A percentile compares a stretch with the other conserved stretches of the same genome.
Evolutionary conservation across 1,284 basidiomycete genomes (phyloP).

Genomic region (Stygiomarasmius scandens): DNA sequence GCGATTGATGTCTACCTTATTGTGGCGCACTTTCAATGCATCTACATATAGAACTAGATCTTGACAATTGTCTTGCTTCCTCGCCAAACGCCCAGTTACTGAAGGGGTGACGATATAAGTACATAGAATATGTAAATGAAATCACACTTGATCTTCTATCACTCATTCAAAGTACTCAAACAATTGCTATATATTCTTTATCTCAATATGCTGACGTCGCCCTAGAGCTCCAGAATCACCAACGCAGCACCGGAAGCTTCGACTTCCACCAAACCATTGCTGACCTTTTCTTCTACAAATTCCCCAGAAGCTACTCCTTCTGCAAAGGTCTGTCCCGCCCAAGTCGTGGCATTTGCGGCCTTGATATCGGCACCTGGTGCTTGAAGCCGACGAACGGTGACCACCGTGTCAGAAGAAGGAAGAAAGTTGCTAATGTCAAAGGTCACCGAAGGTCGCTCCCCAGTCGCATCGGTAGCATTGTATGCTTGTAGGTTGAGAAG

Average conservation of each 20-base stretch:
- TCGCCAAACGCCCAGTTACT: too few species aligned
- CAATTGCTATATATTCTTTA: too few species aligned
- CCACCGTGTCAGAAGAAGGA: slow-evolving; percentile 22
- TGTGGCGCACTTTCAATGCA: too few species aligned
- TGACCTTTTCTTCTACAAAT: slow-evolving; percentile 39
- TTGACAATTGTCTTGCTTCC: too few species aligned
- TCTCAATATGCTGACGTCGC: too few species aligned
- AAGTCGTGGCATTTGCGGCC: slow-evolving; percentile 43
- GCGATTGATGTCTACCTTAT: too few species aligned
- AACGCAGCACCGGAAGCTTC: slow-evolving; percentile 49
- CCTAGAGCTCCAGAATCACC: too few species aligned
- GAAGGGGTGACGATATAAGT: too few species aligned
- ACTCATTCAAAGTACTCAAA: too few species aligned
- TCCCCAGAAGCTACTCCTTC: slow-evolving; percentile 40
- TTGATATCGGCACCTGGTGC: slow-evolving; percentile 50
- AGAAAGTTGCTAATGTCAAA: slow-evolving; percentile 48
- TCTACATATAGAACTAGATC: too few species aligned
- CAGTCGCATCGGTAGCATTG: slow-evolving; percentile 41
- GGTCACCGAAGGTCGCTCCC: slow-evolving; percentile 38
- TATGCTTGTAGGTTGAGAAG: slow-evolving; percentile 51
- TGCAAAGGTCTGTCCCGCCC: slow-evolving; percentile 52
- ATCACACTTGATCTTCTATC: too few species aligned
- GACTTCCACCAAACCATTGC: slow-evolving; percentile 35
- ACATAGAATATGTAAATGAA: too few species aligned
- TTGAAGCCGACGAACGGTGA: slow-evolving; percentile 41